Evolutionary conservation across 2,329 filamentous ascomycete species (phyloP).

Genomic region (Sarocladiaceae sp.): DNA sequence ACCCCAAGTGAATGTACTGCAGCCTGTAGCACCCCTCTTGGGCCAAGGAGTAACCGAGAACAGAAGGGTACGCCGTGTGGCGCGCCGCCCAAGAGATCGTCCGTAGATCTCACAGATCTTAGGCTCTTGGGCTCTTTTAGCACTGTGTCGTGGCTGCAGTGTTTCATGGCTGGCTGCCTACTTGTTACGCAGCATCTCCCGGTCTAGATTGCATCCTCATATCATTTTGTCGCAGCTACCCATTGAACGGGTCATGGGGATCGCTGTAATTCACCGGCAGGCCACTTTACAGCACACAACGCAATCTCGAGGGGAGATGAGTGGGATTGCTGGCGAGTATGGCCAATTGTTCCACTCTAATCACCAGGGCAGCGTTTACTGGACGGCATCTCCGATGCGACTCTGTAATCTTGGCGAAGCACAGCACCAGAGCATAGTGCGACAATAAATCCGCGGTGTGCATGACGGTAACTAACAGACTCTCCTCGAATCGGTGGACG

Average conservation of each 20-base stretch:
- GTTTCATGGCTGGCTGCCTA: background rate
- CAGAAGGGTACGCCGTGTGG: background rate
- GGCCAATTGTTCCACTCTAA: too few relatives aligned
- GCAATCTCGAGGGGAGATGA: too few relatives aligned
- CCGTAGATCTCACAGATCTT: conserved; percentile 9
- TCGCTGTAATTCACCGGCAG: background rate
- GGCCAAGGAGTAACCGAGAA: background rate
- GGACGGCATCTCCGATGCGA: conserved; percentile 3
- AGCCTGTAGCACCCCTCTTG: conserved; percentile 1
- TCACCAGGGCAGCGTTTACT: too few relatives aligned
- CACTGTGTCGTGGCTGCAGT: background rate
- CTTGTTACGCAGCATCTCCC: background rate
- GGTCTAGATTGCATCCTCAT: background rate
- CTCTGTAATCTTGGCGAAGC: conserved; percentile 9
- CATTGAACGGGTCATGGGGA: too few relatives aligned
- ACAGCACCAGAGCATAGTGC: too few relatives aligned
- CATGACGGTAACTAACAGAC: too few relatives aligned
- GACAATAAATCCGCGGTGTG: too few relatives aligned
- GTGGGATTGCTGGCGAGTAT: background rate
- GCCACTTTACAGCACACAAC: background rate
- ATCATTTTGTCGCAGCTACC: background rate
- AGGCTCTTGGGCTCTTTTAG: conserved; percentile 4
- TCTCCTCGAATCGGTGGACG: too few relatives aligned
- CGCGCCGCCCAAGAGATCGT: conserved; percentile 8
- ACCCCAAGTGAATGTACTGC: conserved; percentile 10